Percentiles rank a stretch among this genome's conserved stretches.
phyloP scores from a whole-genome alignment of 2,329 filamentous ascomycete genomes.

The Hymenoscyphus occultus region DNA sequence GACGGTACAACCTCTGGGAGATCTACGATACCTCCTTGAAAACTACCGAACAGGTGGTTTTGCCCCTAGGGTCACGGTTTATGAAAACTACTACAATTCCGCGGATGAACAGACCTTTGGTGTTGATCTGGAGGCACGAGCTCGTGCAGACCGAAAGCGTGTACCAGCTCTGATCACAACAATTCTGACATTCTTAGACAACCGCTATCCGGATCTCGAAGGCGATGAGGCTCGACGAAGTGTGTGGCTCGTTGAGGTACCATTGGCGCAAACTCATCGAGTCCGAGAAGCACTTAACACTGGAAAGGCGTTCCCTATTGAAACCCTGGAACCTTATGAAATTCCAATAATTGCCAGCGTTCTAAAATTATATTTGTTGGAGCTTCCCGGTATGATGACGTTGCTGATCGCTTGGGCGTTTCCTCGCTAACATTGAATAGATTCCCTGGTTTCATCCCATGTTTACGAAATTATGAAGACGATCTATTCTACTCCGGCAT shows the following conservation, averaged over 20 bases:
- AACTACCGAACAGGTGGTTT: conserved; percentile 96
- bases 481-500: conserved; percentile 81
- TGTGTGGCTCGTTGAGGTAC: conserved; percentile 94
- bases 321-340: conserved; percentile 82
- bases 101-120: conserved; percentile 98
- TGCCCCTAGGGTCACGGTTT: conserved; percentile 83
- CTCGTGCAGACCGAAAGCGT: conserved; percentile 89
- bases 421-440: conserved; percentile 45
- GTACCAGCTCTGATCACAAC: conserved; percentile 91
- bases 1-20: conserved; percentile 89
- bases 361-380: conserved; percentile 89
- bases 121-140: conserved; percentile 93
- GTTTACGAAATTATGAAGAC: conserved; percentile 99
- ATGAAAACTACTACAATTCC: conserved; percentile 99
- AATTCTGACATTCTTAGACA: conserved; percentile 90
- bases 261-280: conserved; percentile 78
- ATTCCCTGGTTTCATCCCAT: conserved; percentile 96
- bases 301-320: conserved; percentile 72
- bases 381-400: conserved; percentile 73
- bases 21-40: conserved; percentile 90
- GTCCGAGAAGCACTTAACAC: conserved; percentile 82
- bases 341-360: conserved; percentile 91
- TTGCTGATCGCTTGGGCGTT: neutral
- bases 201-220: conserved; percentile 95
- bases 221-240: conserved; percentile 88